Base-by-base conservation (phyloP, 768 basidiomycete species). In the Lentinus brumalis region DNA sequence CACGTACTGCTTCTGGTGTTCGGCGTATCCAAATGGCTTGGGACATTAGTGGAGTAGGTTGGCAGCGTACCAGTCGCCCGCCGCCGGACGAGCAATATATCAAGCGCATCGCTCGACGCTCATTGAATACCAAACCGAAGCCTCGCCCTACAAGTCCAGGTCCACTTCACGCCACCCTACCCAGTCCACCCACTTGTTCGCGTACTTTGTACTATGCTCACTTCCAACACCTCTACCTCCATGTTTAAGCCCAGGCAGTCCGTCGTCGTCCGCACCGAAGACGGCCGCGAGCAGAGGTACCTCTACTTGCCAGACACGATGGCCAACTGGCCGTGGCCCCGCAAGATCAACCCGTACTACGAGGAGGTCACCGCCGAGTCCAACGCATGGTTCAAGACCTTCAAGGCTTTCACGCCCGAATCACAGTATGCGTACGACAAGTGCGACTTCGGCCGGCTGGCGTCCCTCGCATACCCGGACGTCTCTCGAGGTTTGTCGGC, bases 321-420 rank as follows among this genome's bases (percentile, higher is more conserved):
- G 56, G 56, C 59, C 5, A 38, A 42, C 32, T 76, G 75, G 74
- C 73, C 74, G 12, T 74, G 69, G 71, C 67, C 65, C 3, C 70
- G 74, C 18, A 30, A 30, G 2, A 56, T 74, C 42, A 73, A 74
- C 51, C 72, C 72, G 2, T 53, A 67, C 53, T 72, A 70, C 56
- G 63, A 67, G 12, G 65, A 66, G 46, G 67, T 65, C 55, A 64
- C 69, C 15, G 57, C 61, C 0, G 74, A 70, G 51, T 74, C 74
- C 2, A 50, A 51, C 11, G 66, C 59, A 2, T 76, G 75, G 75
- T 51, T 67, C 16, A 63, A 65, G n/a, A 32, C 57, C 11, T 73
- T 73, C 67, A 32, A 64, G 6, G 53, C 69, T 0, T 74, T 76
- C 62, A 61, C 53, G 10, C 63, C 69, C 1, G 54, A 69, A 44